These are phyloP conservation scores for Didymella arachidicola DNA, from an alignment of 2,329 filamentous ascomycete species.

Conservation along the genomic window DNA sequence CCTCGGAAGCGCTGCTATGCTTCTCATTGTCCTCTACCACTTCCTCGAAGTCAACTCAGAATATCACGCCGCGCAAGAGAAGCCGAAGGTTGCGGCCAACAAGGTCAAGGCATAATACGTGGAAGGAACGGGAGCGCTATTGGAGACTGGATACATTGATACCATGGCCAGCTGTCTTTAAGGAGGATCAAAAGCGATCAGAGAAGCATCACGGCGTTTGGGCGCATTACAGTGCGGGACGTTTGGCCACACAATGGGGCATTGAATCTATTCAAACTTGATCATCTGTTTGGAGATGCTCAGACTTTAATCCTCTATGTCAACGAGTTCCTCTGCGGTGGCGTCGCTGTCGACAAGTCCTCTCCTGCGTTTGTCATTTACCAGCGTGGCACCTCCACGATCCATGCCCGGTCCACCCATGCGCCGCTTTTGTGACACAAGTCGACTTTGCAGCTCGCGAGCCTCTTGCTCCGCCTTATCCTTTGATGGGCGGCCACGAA, in stretches of 20 bases:
- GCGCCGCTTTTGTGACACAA: constrained; percentile 59
- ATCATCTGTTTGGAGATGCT: neutral
- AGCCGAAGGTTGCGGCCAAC: constrained; percentile 36
- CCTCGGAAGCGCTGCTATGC: constrained; percentile 86
- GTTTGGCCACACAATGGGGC: constrained; percentile 1
- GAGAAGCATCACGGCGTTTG: constrained; percentile 21
- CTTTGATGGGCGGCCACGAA: constrained; percentile 44
- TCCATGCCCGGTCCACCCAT: constrained; percentile 63
- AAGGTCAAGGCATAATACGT: constrained; percentile 38
- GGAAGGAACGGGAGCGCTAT: neutral
- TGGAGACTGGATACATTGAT: constrained; percentile 13
- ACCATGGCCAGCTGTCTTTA: constrained; percentile 14
- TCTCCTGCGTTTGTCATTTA: constrained; percentile 59
- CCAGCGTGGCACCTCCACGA: constrained; percentile 61
- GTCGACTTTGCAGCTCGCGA: constrained; percentile 53
- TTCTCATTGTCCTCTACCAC: constrained; percentile 93
- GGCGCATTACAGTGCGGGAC: constrained; percentile 10
- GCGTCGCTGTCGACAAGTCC: constrained; percentile 62
- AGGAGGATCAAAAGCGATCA: constrained; percentile 10
- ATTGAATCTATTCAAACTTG: constrained; percentile 16
- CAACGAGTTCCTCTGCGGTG: constrained; percentile 55
- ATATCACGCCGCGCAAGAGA: constrained; percentile 52
- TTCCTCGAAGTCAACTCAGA: constrained; percentile 94
- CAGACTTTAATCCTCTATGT: constrained; percentile 35
- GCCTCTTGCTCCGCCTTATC: constrained; percentile 55